phyloP scores from a whole-genome alignment of 495 filamentous ascomycete species.

The Lepidopterella palustris region DNA sequence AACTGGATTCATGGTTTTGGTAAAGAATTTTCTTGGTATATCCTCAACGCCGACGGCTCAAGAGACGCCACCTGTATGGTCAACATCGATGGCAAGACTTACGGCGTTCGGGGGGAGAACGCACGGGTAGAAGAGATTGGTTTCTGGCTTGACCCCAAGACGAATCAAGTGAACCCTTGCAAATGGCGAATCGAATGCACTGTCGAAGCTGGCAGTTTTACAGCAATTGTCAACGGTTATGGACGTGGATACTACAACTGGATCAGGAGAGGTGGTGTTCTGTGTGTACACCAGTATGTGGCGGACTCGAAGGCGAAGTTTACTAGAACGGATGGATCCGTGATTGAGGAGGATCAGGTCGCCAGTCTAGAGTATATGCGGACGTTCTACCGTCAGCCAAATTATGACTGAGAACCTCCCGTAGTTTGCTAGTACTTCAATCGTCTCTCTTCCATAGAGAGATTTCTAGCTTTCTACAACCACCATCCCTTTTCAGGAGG shows the following conservation, averaged over 20 bases:
- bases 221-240: not conserved
- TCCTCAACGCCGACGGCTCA: not conserved
- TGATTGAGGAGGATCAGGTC: not conserved
- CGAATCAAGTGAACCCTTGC: not conserved
- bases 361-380: not conserved
- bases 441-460: no score
- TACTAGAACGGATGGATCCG: not conserved
- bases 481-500: no score
- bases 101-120: not conserved
- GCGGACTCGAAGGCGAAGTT: not conserved
- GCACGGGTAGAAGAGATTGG: not conserved
- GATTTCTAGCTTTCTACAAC: no score
- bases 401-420: no score
- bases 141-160: not conserved
- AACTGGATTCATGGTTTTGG: not conserved
- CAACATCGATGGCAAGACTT: not conserved
- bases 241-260: not conserved
- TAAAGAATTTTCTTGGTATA: not conserved
- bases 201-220: not conserved
- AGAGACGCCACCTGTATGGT: not conserved
- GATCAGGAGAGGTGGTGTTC: not conserved
- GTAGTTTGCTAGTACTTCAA: no score
- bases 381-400: conserved; percentile 5
- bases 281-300: not conserved
- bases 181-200: not conserved